These are phyloP conservation scores for Rhododendron vialii DNA, from an alignment of 148 eudicot species.

Conservation along the genomic window DNA sequence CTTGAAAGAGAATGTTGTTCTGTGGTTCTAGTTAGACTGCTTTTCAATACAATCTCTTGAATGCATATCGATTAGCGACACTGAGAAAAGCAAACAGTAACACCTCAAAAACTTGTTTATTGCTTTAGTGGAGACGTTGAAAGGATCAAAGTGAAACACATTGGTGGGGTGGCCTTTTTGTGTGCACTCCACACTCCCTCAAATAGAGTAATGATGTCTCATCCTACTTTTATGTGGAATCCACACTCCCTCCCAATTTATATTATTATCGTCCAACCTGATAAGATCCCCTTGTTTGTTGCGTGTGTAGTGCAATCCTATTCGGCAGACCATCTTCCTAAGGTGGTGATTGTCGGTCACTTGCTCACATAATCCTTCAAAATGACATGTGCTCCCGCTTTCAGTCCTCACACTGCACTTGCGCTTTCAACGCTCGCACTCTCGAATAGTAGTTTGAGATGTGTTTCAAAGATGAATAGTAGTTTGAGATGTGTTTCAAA, in stretches of 20 bases:
- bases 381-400: neutral
- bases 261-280: neutral
- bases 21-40: neutral
- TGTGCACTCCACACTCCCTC: constrained; percentile 10
- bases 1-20: neutral
- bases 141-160: neutral
- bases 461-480: too few relatives aligned
- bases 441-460: too few relatives aligned
- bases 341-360: neutral
- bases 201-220: neutral
- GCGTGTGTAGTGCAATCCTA: neutral
- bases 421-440: too few relatives aligned
- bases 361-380: neutral
- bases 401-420: too few relatives aligned
- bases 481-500: too few relatives aligned
- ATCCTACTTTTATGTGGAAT: neutral
- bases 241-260: neutral
- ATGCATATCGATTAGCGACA: neutral
- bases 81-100: neutral
- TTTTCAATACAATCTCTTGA: neutral
- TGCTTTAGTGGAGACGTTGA: neutral
- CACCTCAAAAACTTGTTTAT: neutral
- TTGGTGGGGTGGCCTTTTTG: neutral
- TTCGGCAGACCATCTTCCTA: neutral
- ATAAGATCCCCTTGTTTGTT: neutral